Percentiles rank a stretch among this genome's conserved stretches.
phyloP scores from a whole-genome alignment of 306 rosid species.

The Glycine soja region DNA sequence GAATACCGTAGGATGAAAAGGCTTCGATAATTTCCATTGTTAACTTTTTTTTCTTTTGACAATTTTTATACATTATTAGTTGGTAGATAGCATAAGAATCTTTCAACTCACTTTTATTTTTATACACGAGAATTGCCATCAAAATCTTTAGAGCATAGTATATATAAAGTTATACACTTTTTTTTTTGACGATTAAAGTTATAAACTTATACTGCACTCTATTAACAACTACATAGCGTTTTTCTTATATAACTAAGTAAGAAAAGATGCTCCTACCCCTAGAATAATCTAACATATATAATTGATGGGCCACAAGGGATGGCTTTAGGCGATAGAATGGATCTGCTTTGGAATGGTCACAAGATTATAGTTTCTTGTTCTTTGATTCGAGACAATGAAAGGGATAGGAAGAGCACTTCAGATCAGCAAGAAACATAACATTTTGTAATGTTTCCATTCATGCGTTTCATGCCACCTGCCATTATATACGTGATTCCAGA shows the following conservation, averaged over 20 bases:
- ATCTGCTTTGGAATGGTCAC: slow-evolving; percentile 7
- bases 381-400: slow-evolving; percentile 4
- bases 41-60: slow-evolving; percentile 9
- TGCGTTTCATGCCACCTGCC: slow-evolving; percentile 13
- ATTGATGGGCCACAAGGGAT: background rate
- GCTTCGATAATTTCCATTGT: slow-evolving; percentile 18
- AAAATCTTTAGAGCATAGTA: background rate
- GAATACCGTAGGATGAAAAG: slow-evolving; percentile 3
- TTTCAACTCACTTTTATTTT: slow-evolving; percentile 12
- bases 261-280: background rate
- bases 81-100: slow-evolving; percentile 28
- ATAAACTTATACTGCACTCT: background rate
- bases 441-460: slow-evolving; percentile 31
- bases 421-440: slow-evolving; percentile 34
- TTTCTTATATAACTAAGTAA: background rate
- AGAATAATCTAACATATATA: background rate
- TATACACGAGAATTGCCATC: background rate
- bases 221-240: background rate
- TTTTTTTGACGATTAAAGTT: no score
- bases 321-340: background rate
- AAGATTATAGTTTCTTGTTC: slow-evolving; percentile 12
- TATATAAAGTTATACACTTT: background rate
- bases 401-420: background rate
- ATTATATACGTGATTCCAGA: slow-evolving; percentile 18
- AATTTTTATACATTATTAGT: background rate